Base-by-base conservation (phyloP, 2,329 filamentous ascomycete species). In the Stachybotrys echinatus region DNA sequence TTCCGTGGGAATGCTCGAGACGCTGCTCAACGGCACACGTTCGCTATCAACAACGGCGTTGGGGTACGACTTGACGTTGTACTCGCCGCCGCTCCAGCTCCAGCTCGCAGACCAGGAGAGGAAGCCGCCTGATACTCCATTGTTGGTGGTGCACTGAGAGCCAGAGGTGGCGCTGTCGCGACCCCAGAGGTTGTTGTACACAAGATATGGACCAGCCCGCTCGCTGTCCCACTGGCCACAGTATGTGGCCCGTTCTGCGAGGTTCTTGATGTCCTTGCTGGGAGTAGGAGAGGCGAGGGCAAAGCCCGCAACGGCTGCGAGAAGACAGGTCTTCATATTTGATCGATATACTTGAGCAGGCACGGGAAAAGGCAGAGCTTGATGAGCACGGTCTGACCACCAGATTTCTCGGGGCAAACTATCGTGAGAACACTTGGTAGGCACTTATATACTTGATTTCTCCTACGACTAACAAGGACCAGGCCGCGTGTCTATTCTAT, bases 161-260 rank as follows among this genome's bases (percentile, higher is more conserved):
- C 70, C 69, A 19, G 61, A 59, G 46, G 66, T 61, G 45, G 59
- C 54, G 18, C 45, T 54, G 53, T 54, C 61, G 51, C 64, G 48
- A 47, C 70, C 68, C 70, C 70, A 74, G 50, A 73, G 66, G 58
- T 74, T 66, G 56, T 74, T 73, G 60, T 73, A 74, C 45, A 61
- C 52, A 42, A 50, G 60, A 51, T 62, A 63, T 6, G 49, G 40
- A 19, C 56, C 55, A 10, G 52, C 49, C 12, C 45, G 45, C 37
- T 57, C 52, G 2, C 40, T 55, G 50, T 55, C 60, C 58, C 60
- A 60, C 48, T 61, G 54, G n/a, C 52, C 55, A 45, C 60, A 63
- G 52, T 53, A 54, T 3, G 52, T 48, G 31, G 10, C 31, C 8
- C 31, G 31, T 37, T 37, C 31, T 37, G 31, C 31, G 31, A 37